phyloP scores from a whole-genome alignment of 495 filamentous ascomycete genomes.

The Aspergillus kassunensis region DNA sequence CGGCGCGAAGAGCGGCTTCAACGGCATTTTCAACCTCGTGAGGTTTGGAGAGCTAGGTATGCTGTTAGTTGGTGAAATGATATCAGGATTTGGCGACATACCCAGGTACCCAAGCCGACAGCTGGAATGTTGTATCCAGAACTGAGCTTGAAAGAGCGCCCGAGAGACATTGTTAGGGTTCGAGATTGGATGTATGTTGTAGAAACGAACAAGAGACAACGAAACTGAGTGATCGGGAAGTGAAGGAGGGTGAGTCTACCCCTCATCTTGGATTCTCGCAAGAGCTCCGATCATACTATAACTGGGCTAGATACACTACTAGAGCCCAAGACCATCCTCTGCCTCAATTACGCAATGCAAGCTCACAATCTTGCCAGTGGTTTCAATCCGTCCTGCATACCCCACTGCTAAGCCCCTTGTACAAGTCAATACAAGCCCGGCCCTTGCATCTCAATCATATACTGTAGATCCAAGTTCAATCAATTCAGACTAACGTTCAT shows the following conservation, averaged over 20 bases:
- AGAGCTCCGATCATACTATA: not conserved
- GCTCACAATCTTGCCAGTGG: not conserved
- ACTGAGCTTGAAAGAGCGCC: constrained; percentile 38
- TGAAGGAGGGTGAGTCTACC: constrained; percentile 3
- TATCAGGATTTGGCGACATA: constrained; percentile 9
- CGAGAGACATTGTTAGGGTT: constrained; percentile 28
- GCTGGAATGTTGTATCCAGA: constrained; percentile 39
- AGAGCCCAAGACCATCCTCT: not conserved
- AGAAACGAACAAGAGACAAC: not conserved
- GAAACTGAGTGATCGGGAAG: not conserved
- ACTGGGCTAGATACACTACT: not conserved
- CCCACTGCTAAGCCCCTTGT: not conserved
- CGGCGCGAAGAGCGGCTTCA: constrained; percentile 40
- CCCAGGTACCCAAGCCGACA: constrained; percentile 32
- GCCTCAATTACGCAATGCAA: not conserved
- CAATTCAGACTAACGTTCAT: too few relatives aligned
- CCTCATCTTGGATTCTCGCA: constrained; percentile 10
- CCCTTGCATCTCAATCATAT: too few relatives aligned
- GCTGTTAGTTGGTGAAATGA: not conserved
- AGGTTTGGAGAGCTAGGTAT: constrained; percentile 49
- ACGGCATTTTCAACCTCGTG: constrained; percentile 49
- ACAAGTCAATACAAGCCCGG: too few relatives aligned
- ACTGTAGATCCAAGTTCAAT: too few relatives aligned
- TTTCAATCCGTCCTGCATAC: not conserved
- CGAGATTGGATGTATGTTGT: not conserved